Percentiles rank a stretch among this genome's conserved stretches.
phyloP scores from a whole-genome alignment of 805 yeast genomes.

The Vanderwaltozyma yarrowii region DNA sequence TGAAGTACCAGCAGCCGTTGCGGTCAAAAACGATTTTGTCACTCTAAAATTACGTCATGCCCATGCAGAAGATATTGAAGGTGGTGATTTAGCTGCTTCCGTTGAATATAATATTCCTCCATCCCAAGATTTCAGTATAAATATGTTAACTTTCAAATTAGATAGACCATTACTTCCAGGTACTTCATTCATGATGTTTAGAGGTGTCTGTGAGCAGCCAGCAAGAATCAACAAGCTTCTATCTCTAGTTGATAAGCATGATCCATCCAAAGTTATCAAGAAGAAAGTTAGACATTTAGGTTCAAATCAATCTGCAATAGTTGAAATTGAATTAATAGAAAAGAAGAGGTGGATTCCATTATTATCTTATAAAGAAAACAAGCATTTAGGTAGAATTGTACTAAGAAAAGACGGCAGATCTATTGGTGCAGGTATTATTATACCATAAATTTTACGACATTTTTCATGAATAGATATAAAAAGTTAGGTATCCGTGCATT shows the following conservation, averaged over 20 bases:
- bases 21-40: constrained; percentile 47
- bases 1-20: constrained; percentile 21
- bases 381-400: constrained; percentile 91
- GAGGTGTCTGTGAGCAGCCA: constrained; percentile 64
- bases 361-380: constrained; percentile 76
- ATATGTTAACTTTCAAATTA: constrained; percentile 53
- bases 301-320: constrained; percentile 91
- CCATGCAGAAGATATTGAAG: constrained; percentile 36
- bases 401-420: constrained; percentile 97
- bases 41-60: constrained; percentile 33
- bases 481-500: too few relatives aligned
- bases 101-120: constrained; percentile 38
- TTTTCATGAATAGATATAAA: too few relatives aligned
- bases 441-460: too few relatives aligned
- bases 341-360: constrained; percentile 87
- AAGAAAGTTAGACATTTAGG: constrained; percentile 91
- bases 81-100: constrained; percentile 58
- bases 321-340: constrained; percentile 92
- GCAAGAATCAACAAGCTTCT: constrained; percentile 48
- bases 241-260: constrained; percentile 61
- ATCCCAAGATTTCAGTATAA: constrained; percentile 41
- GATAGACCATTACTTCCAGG: constrained; percentile 71
- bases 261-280: constrained; percentile 72
- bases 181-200: constrained; percentile 63
- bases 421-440: constrained; percentile 76